A percentile compares a stretch with the other conserved stretches of the same genome.
Evolutionary conservation across 2,329 filamentous ascomycete species (phyloP).

Genomic region (Fusarium neocosmosporiellum): DNA sequence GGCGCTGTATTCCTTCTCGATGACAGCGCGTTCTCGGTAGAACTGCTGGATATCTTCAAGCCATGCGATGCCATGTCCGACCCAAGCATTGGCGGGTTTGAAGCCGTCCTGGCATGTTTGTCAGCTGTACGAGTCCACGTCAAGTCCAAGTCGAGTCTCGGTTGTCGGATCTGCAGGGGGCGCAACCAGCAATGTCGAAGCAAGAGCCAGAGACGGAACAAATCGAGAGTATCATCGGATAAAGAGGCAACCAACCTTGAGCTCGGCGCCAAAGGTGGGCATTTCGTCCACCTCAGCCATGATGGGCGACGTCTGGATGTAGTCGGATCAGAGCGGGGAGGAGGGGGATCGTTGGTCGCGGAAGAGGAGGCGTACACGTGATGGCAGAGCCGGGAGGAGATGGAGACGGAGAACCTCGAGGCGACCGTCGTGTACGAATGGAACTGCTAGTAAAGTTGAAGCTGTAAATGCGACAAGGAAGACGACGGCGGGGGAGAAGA

Average conservation of each 20-base stretch:
- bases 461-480: slow-evolving; percentile 14
- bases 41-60: slow-evolving; percentile 97
- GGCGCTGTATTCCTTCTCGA: slow-evolving; percentile 96
- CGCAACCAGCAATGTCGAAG: slow-evolving; percentile 17
- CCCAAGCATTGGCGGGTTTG: slow-evolving; percentile 94
- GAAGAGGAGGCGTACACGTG: slow-evolving; percentile 37
- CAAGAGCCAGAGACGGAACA: neutral
- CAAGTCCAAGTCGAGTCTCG: slow-evolving; percentile 8
- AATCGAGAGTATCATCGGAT: neutral
- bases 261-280: slow-evolving; percentile 90
- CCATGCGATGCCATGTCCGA: slow-evolving; percentile 89
- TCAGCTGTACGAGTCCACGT: slow-evolving; percentile 9
- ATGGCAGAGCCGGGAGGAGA: slow-evolving; percentile 7
- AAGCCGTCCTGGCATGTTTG: slow-evolving; percentile 81
- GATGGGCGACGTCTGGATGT: slow-evolving; percentile 38
- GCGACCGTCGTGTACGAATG: slow-evolving; percentile 6
- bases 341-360: slow-evolving; percentile 28
- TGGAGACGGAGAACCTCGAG: neutral
- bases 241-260: slow-evolving; percentile 74
- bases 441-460: slow-evolving; percentile 19
- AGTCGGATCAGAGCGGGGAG: slow-evolving; percentile 26
- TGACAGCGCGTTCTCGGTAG: slow-evolving; percentile 91
- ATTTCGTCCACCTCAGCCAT: slow-evolving; percentile 88
- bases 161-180: slow-evolving; percentile 10
- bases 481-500: slow-evolving; percentile 27